Evolutionary conservation across 352 stramenopile species (phyloP).

Genomic region (Detonula confervacea): DNA sequence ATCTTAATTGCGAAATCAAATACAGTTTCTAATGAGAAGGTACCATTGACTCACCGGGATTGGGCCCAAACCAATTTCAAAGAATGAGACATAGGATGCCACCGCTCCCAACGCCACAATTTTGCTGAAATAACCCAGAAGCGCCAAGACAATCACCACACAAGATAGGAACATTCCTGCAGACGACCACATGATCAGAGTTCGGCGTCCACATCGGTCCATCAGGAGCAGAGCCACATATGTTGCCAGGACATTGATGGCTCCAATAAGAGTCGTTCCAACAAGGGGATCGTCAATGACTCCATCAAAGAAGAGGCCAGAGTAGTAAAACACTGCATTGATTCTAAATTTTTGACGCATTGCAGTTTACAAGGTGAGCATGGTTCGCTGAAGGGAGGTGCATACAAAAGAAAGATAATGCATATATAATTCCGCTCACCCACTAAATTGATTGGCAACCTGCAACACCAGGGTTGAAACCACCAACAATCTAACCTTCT

Average conservation of each 20-base stretch:
- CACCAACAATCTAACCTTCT: constrained; percentile 66
- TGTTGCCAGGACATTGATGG: constrained; percentile 89
- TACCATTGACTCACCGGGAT: constrained; percentile 88
- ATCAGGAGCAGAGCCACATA: constrained; percentile 87
- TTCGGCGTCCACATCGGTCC: constrained; percentile 81
- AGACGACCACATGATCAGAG: constrained; percentile 79
- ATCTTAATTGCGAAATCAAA: too few relatives aligned
- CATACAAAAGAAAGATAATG: too few relatives aligned
- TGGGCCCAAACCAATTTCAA: constrained; percentile 91
- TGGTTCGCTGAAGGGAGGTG: too few relatives aligned
- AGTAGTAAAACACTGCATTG: constrained; percentile 92
- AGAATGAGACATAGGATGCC: constrained; percentile 87
- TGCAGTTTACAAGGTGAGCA: not conserved
- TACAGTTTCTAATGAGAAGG: too few relatives aligned
- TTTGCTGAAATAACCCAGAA: constrained; percentile 74
- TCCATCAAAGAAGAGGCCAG: constrained; percentile 87
- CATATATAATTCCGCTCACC: constrained; percentile 9
- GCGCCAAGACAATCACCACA: constrained; percentile 56
- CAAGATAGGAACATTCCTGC: constrained; percentile 72
- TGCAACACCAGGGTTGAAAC: constrained; percentile 80
- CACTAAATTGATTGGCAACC: constrained; percentile 86
- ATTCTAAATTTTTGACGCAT: constrained; percentile 72
- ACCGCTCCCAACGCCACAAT: constrained; percentile 81
- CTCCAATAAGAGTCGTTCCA: constrained; percentile 83
- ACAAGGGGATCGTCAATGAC: constrained; percentile 87